Evolutionary conservation across 164 flowering plant genomes (phyloP).

Genomic region (Chimonanthus salicifolius): DNA sequence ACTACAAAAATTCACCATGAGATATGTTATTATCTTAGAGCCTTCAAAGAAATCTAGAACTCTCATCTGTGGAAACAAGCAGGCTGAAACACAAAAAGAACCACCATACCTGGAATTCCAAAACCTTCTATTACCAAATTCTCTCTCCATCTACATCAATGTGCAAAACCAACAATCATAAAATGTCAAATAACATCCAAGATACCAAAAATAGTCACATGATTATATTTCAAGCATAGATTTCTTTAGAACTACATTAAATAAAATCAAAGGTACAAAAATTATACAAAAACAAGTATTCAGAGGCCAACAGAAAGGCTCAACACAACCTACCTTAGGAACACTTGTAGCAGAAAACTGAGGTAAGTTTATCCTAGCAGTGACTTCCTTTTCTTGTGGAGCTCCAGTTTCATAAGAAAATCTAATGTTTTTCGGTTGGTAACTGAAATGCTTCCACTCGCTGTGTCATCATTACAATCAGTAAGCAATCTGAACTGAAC

Average conservation of each 20-base stretch:
- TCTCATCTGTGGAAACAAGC: neutral
- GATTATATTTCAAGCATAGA: neutral
- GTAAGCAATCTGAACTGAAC: neutral
- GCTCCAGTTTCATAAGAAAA: constrained; percentile 39
- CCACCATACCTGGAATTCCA: constrained; percentile 32
- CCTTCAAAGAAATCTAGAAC: no score
- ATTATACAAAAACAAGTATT: neutral
- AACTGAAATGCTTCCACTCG: constrained; percentile 66
- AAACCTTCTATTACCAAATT: constrained; percentile 7
- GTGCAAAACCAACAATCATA: constrained; percentile 1
- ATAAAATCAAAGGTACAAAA: neutral
- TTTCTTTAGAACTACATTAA: neutral
- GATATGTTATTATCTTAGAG: neutral
- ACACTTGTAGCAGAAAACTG: constrained; percentile 76
- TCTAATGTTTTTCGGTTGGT: constrained; percentile 44
- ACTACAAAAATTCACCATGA: neutral
- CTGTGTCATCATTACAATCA: constrained; percentile 24
- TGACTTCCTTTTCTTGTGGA: constrained; percentile 24
- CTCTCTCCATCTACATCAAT: constrained; percentile 30
- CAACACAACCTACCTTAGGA: constrained; percentile 43
- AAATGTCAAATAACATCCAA: neutral
- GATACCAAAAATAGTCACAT: neutral
- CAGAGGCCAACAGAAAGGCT: neutral
- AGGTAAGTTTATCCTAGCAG: constrained; percentile 37
- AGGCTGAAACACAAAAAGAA: neutral